A percentile compares a stretch with the other conserved stretches of the same genome.
These are phyloP conservation scores for Alternaria angustiovoidea DNA, from an alignment of 2,329 filamentous ascomycete genomes.

Conservation along the genomic window DNA sequence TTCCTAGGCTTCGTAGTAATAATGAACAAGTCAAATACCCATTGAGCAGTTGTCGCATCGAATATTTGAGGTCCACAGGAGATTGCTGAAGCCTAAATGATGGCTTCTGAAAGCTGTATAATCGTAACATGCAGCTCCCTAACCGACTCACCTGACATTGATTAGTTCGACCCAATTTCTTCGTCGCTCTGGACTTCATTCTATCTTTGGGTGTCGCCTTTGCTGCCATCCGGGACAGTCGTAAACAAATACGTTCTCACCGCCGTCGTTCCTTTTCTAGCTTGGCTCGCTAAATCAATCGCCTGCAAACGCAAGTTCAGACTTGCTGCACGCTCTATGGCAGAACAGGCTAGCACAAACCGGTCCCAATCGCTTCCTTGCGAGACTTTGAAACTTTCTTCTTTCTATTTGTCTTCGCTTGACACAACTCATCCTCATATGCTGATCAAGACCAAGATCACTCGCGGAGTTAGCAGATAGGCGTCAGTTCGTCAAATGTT, in stretches of 20 bases:
- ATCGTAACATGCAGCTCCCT: fast-evolving
- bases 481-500: too few species aligned
- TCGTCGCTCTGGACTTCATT: background rate
- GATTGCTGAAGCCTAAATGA: background rate
- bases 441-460: too few species aligned
- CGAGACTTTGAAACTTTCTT: background rate
- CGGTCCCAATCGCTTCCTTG: background rate
- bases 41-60: background rate
- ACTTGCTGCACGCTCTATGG: background rate
- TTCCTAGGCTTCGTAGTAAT: constrained; percentile 42
- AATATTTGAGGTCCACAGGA: background rate
- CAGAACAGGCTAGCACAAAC: background rate
- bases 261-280: background rate
- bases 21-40: constrained; percentile 37
- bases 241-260: background rate
- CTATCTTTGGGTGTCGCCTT: background rate
- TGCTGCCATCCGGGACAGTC: background rate
- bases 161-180: background rate
- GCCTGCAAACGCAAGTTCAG: constrained; percentile 3
- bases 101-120: background rate
- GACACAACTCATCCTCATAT: too few species aligned
- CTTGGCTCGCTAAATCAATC: background rate
- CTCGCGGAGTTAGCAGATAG: too few species aligned
- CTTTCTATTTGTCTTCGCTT: background rate
- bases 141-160: background rate